Evolutionary conservation across 495 filamentous ascomycete species (phyloP), one percentile per base, ranked within the genome.

Genomic region (Podospora australis): DNA sequence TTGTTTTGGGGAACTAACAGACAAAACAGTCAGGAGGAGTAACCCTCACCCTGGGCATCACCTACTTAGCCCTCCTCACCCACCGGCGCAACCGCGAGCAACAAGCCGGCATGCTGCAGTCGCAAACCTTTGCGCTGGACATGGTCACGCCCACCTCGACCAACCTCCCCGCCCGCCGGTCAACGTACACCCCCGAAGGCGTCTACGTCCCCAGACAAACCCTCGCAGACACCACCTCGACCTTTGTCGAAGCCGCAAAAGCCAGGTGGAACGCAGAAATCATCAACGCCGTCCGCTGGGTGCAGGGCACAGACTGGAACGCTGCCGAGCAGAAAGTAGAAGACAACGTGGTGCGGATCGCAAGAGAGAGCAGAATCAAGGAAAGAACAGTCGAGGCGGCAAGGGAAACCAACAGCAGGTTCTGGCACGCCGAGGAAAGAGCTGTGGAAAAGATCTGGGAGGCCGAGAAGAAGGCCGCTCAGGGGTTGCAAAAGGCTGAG

Each of bases 231-330:
- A 63, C n/a, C 65, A 66, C 11, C 60, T 68, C 74, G 24, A 70
- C 71, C 13, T 67, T 83, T 51, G 59, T 77, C 29, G 85, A 89
- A 57, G 69, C 78, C 7, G 67, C 84, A 55, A 92, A 92, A 69
- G 84, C 89, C 62, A 66, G 75, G 39, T 92, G 87, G 87, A 91
- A 92, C 58, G 65, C 73, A 34, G 87, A 91, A 66, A 67, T 91
- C 23, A 79, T 86, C 60, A 69, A 67, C 32, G 71, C 81, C 42
- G 82, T 83, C n/a, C 71, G 70, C 39, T 84, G 83, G 77, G 79
- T 77, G 35, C 76, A 85, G 62, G 74, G 68, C n/a, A 78, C 70
- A 50, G 75, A 83, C 55, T 86, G 79, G 79, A 66, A 73, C 35
- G 74, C 72, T 44, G 72, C 78, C 34, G 74, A 82, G 50, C 77